Percentiles rank a stretch among this genome's conserved stretches.
phyloP scores from a whole-genome alignment of 139 green algal genomes.

The Zygnema cylindricum region DNA sequence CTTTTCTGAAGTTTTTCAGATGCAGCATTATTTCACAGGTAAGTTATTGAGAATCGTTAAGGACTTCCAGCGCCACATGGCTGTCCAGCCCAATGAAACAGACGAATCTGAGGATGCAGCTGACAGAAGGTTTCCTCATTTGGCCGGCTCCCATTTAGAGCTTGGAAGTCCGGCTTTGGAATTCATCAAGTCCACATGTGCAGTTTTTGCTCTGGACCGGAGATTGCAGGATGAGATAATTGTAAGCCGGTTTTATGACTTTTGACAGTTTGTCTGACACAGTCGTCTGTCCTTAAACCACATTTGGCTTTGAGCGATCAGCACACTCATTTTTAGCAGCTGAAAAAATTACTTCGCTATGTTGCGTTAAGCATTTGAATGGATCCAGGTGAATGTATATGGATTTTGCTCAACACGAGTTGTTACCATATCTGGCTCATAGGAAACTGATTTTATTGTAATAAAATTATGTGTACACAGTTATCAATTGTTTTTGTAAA shows the following conservation, averaged over 20 bases:
- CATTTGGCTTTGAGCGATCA: too few species aligned
- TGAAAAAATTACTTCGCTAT: too few species aligned
- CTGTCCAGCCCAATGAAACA: neutral
- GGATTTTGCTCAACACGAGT: too few species aligned
- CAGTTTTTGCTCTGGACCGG: conserved; percentile 81
- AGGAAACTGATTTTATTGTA: too few species aligned
- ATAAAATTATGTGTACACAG: neutral
- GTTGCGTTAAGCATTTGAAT: too few species aligned
- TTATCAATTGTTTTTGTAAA: neutral
- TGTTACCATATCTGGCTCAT: too few species aligned
- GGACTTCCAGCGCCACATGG: conserved; percentile 58
- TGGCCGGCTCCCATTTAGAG: conserved; percentile 82
- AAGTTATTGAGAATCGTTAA: conserved; percentile 72
- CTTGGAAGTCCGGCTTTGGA: conserved; percentile 83
- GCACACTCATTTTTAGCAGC: too few species aligned
- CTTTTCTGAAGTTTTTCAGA: conserved; percentile 13
- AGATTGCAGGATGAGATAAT: conserved; percentile 67
- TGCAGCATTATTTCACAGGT: conserved; percentile 73
- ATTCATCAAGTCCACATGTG: conserved; percentile 79
- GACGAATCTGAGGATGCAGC: neutral
- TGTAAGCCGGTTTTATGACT: too few species aligned
- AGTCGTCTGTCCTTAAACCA: too few species aligned
- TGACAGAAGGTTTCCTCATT: conserved; percentile 78
- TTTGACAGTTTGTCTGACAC: too few species aligned
- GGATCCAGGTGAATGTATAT: too few species aligned